These are phyloP conservation scores for Monilinia vaccinii-corymbosi DNA, from an alignment of 2,329 filamentous ascomycete genomes.

Conservation along the genomic window DNA sequence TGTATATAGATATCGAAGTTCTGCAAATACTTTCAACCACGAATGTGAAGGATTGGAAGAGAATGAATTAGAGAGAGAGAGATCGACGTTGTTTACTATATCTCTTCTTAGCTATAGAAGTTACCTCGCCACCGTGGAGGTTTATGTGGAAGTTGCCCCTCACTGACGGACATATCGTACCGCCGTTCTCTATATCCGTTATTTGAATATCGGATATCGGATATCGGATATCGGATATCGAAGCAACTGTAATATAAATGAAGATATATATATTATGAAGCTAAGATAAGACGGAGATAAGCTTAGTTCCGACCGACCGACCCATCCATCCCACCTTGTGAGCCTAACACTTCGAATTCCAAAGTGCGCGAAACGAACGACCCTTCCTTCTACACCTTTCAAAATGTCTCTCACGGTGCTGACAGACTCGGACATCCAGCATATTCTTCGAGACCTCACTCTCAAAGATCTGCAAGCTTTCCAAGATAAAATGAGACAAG, in stretches of 20 bases:
- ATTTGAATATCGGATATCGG: too few species aligned
- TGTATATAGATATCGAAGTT: not conserved
- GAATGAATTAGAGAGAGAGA: not conserved
- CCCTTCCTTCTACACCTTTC: not conserved
- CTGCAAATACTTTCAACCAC: not conserved
- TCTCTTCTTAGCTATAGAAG: too few species aligned
- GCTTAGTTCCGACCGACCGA: not conserved
- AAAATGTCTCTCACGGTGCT: constrained; percentile 49
- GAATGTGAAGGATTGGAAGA: not conserved
- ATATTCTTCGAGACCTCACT: constrained; percentile 44
- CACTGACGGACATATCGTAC: not conserved
- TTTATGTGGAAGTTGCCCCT: not conserved
- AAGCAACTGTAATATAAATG: too few species aligned
- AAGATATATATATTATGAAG: too few species aligned
- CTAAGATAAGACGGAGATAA: not conserved
- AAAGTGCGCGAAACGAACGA: not conserved
- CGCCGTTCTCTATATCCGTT: not conserved
- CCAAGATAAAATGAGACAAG: constrained; percentile 38
- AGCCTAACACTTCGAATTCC: not conserved
- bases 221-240: too few species aligned
- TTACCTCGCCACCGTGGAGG: not conserved
- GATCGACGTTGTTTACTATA: too few species aligned
- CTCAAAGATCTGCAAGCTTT: constrained; percentile 44
- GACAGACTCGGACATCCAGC: constrained; percentile 46
- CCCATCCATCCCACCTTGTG: not conserved